These are phyloP conservation scores for Kwoniella botswanensis DNA, from an alignment of 768 basidiomycete genomes.

Conservation along the genomic window DNA sequence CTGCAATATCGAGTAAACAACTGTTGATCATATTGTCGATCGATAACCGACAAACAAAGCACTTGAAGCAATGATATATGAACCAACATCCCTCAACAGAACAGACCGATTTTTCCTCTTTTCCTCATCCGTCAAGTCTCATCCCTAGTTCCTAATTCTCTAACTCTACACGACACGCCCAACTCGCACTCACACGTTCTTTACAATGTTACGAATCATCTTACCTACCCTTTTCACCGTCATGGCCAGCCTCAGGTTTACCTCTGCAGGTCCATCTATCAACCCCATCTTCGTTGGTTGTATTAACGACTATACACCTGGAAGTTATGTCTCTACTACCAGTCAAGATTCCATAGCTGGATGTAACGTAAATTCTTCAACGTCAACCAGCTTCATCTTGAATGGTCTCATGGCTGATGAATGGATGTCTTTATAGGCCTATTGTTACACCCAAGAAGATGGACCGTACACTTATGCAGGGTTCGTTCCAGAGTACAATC, in stretches of 20 bases:
- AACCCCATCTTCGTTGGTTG: not conserved
- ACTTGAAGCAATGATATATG: not conserved
- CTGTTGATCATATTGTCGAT: too few species aligned
- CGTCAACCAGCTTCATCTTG: too few species aligned
- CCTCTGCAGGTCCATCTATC: not conserved
- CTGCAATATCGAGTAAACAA: too few species aligned
- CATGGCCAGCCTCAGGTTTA: not conserved
- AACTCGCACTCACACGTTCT: conserved; percentile 1
- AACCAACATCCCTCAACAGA: not conserved
- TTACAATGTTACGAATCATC: not conserved
- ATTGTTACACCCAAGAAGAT: too few species aligned
- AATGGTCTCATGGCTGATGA: too few species aligned
- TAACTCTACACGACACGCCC: not conserved
- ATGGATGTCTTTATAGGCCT: not conserved
- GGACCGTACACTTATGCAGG: not conserved
- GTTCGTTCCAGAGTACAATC: not conserved
- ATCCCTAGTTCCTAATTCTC: not conserved
- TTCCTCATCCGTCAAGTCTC: not conserved
- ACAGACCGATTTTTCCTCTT: not conserved
- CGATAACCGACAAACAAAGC: too few species aligned
- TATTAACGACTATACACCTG: not conserved
- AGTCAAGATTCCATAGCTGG: not conserved
- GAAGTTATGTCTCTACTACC: not conserved
- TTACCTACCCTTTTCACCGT: not conserved
- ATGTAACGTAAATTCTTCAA: not conserved